Base-by-base conservation (phyloP, 768 basidiomycete species). In the Leccinum subgranulosum region DNA sequence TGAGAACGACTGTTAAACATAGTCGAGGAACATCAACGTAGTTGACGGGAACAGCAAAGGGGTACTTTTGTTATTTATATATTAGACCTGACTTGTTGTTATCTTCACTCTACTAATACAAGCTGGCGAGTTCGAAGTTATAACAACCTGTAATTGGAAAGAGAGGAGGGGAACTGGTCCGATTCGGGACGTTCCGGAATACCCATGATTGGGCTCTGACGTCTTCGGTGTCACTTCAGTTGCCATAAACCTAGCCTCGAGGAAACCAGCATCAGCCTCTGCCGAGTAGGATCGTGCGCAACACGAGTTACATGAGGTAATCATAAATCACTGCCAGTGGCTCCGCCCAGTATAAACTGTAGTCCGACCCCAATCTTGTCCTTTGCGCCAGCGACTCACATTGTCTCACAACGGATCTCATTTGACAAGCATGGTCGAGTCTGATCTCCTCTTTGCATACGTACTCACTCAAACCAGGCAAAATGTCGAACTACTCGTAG, bases 401-500 rank as follows among this genome's bases (percentile, higher is more conserved):
- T n/a, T n/a, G n/a, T n/a, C 23, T n/a, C 45, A 51, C 54, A 23
- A 29, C 36, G 19, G 15, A 11, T 25, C 9, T 23, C 49, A 39
- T 43, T 34, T 28, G 43, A 43, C 43, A 68, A 70, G 17, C 58
- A 72, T 72, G 72, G 39, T 45, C 55, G 68, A 72, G 25, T 23
- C 61, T 25, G 54, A 64, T 27, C 43, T 61, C 28, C 60, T 68
- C 52, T 60, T 75, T 48, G 60, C 61, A 12, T 70, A 83, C 61
- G 68, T 84, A 54, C 57, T 83, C 55, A 63, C 75, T 11, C 82
- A 82, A 55, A 78, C 81, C 2, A 72, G 73, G 43, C 66, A 75
- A 50, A 83, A 83, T 61, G 66, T 84, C 56, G 69, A 74, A 23
- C 72, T 84, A 54, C 77, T 84, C 51, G 65, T 76, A 1, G 55